These are phyloP conservation scores for Shiraia sp. DNA, from an alignment of 2,329 filamentous ascomycete genomes.

Conservation along the genomic window DNA sequence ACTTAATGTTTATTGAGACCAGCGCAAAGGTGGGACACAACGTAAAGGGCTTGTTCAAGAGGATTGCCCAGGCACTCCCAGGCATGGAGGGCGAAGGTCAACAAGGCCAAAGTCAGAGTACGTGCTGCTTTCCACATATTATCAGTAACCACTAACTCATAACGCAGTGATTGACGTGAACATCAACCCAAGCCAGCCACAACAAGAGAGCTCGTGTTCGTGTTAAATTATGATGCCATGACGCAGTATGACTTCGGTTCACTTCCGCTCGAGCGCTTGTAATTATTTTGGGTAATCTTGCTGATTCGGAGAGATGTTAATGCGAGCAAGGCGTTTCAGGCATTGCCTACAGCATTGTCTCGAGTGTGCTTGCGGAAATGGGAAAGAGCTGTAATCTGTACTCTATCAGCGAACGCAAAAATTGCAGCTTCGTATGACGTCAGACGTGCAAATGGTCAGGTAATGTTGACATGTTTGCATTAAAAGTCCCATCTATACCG, in stretches of 20 bases:
- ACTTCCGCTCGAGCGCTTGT: conserved; percentile 37
- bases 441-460: conserved; percentile 15
- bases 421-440: conserved; percentile 18
- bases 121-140: conserved; percentile 43
- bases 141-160: conserved; percentile 11
- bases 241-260: conserved; percentile 14
- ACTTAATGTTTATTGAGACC: conserved; percentile 98
- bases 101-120: conserved; percentile 79
- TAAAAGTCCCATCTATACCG: conserved; percentile 26
- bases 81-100: conserved; percentile 94
- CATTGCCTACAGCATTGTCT: conserved; percentile 21
- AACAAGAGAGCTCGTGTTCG: conserved; percentile 59
- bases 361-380: neutral
- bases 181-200: conserved; percentile 69
- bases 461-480: conserved; percentile 23
- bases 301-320: conserved; percentile 28
- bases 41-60: conserved; percentile 95
- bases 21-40: conserved; percentile 98
- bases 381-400: conserved; percentile 35
- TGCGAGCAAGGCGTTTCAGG: conserved; percentile 47
- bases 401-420: conserved; percentile 37
- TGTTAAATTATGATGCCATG: conserved; percentile 29
- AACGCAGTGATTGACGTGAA: conserved; percentile 86
- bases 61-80: conserved; percentile 95
- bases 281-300: conserved; percentile 39